Evolutionary conservation across 768 basidiomycete species (phyloP).

Genomic region (Steccherinum ochraceum): DNA sequence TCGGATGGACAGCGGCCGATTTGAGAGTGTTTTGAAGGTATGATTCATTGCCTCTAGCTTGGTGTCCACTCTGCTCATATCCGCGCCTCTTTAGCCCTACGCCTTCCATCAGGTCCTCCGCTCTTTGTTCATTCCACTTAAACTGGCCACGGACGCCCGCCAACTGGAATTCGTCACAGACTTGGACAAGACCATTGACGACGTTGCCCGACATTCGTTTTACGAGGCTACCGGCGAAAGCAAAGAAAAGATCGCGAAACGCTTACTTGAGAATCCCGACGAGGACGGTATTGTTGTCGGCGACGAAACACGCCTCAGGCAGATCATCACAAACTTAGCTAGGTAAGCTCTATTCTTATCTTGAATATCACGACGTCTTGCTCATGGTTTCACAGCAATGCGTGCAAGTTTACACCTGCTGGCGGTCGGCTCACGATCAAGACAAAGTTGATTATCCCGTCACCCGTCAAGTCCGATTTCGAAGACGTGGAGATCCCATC

Average conservation of each 20-base stretch:
- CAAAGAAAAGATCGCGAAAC: conserved; percentile 31
- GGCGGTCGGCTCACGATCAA: conserved; percentile 64
- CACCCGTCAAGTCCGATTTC: background rate
- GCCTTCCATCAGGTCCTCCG: conserved; percentile 74
- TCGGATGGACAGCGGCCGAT: conserved; percentile 82
- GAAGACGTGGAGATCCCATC: background rate
- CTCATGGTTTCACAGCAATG: conserved; percentile 43
- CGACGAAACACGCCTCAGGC: conserved; percentile 76
- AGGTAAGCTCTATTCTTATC: conserved; percentile 33
- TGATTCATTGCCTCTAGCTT: conserved; percentile 7
- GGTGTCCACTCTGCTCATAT: background rate
- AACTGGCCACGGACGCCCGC: conserved; percentile 61
- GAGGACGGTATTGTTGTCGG: conserved; percentile 71
- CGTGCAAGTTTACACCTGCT: conserved; percentile 71
- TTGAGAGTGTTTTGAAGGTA: conserved; percentile 60
- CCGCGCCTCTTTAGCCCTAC: conserved; percentile 68
- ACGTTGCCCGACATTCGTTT: conserved; percentile 53
- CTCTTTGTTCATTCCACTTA: conserved; percentile 64
- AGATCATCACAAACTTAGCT: conserved; percentile 80
- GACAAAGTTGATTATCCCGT: conserved; percentile 50
- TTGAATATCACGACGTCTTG: background rate
- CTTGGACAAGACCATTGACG: conserved; percentile 63
- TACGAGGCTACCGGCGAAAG: conserved; percentile 54
- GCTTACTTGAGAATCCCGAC: conserved; percentile 38
- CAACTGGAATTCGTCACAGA: conserved; percentile 60